Base-by-base conservation (phyloP, 2,329 filamentous ascomycete genomes). In the Hyphodiscus sp. region DNA sequence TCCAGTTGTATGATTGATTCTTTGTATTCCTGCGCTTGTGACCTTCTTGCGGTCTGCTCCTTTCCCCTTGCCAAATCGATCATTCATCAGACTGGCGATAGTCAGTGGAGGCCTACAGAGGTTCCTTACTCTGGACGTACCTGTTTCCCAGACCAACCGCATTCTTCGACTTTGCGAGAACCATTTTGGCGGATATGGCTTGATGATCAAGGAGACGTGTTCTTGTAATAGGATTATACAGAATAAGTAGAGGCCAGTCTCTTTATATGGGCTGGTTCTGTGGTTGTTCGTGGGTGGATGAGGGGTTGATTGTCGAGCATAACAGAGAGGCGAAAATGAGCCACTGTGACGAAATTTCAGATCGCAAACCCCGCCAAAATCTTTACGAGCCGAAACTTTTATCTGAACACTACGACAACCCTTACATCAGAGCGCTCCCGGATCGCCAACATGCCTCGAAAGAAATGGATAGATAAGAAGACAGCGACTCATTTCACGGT, bases 1-100 rank as follows among this genome's bases (percentile, higher is more conserved):
- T 68, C 90, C 91, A 20, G 89, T 90, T 23, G 82, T 78, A 65
- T 91, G 83, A 70, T 91, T 84, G 59, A 90, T 87, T 67, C 88
- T 83, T 43, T 73, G 64, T 49, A 69, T 72, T 56, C 71, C 69
- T 61, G 79, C 74, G 58, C 76, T 73, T 56, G 80, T 82, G 62
- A 76, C 81, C 69, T 86, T 87, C 73, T 90, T 92, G 70, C 91
- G 85, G 70, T 91, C 87, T 49, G 79, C 70, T 61, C 90, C 89
- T 72, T 95, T 96, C 66, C 89, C 89, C 74, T 94, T 95, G 68
- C 91, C 90, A 72, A 97, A 96, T 54, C 92, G 87, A 74, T 97
- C 94, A 70, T 97, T 97, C 94, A 99, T 99, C 69, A 99, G 82
- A 74, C 87, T 85, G 41, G 42, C 20, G 26, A 33, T 30, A 20